A percentile compares a stretch with the other conserved stretches of the same genome.
These are phyloP conservation scores for Angomonas deanei DNA, from an alignment of 208 protist species.

Conservation along the genomic window DNA sequence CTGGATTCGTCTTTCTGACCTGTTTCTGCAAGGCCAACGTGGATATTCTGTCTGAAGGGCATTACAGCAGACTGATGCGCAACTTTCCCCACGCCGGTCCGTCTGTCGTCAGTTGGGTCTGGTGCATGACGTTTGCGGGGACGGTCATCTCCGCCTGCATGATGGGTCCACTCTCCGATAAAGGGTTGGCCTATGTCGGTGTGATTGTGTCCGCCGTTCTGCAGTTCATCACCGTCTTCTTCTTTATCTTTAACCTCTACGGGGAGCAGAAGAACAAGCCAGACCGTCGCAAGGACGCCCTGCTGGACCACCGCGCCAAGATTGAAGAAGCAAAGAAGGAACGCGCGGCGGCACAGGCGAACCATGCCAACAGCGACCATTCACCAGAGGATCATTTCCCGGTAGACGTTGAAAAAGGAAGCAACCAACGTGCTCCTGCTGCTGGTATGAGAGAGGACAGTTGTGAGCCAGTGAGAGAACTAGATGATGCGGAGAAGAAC, in stretches of 20 bases:
- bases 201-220: conserved; percentile 50
- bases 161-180: conserved; percentile 52
- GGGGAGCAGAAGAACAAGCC: conserved; percentile 51
- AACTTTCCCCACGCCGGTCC: conserved; percentile 32
- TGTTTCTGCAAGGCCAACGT: conserved; percentile 53
- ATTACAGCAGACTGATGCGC: conserved; percentile 70
- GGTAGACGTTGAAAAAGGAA: not conserved
- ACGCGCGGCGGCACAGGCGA: not conserved
- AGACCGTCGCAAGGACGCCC: conserved; percentile 38
- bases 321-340: not conserved
- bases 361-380: not conserved
- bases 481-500: too few relatives aligned
- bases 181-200: conserved; percentile 29
- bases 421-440: too few relatives aligned
- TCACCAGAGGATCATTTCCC: not conserved
- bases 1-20: conserved; percentile 45
- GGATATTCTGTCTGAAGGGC: conserved; percentile 72
- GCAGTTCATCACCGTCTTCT: conserved; percentile 38
- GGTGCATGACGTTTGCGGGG: conserved; percentile 48
- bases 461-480: too few relatives aligned
- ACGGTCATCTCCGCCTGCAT: conserved; percentile 35
- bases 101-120: conserved; percentile 60
- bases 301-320: conserved; percentile 14
- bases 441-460: too few relatives aligned
- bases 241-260: conserved; percentile 66